These are phyloP conservation scores for Pyricularia grisea DNA, from an alignment of 2,329 filamentous ascomycete genomes.

Conservation along the genomic window DNA sequence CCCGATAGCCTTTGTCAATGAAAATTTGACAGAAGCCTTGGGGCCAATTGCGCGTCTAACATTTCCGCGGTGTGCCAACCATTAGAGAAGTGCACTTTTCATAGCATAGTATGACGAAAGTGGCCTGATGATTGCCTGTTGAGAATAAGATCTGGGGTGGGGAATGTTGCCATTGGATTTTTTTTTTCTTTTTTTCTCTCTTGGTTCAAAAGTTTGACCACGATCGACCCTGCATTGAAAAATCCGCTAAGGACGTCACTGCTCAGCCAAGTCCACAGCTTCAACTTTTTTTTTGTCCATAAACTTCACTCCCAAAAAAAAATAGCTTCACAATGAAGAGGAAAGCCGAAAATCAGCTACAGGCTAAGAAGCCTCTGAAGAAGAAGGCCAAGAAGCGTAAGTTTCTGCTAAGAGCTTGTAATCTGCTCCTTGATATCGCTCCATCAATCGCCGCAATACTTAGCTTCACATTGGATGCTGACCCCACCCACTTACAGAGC, in stretches of 20 bases:
- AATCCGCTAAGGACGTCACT: background rate
- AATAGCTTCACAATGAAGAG: conserved; percentile 41
- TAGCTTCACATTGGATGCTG: conserved; percentile 4
- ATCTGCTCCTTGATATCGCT: no score
- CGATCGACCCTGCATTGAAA: background rate
- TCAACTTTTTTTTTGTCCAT: background rate
- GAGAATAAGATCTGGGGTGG: background rate
- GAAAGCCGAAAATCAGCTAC: conserved; percentile 41
- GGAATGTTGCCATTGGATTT: background rate
- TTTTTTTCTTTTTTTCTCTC: conserved; percentile 6
- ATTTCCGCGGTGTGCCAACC: background rate
- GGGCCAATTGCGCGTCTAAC: background rate
- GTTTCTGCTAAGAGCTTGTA: conserved; percentile 9
- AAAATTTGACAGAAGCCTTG: background rate
- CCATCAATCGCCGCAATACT: background rate
- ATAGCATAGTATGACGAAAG: background rate
- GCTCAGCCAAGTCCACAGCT: background rate
- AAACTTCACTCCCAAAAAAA: background rate
- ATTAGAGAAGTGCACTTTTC: background rate
- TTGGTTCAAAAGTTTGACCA: background rate
- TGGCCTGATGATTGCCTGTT: background rate
- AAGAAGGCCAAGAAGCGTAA: conserved; percentile 45
- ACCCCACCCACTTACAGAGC: conserved; percentile 24
- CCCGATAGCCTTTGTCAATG: background rate
- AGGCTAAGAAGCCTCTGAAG: conserved; percentile 32